Conservation (phyloP, 306 rosid species). For the Rosa chinensis region DNA sequence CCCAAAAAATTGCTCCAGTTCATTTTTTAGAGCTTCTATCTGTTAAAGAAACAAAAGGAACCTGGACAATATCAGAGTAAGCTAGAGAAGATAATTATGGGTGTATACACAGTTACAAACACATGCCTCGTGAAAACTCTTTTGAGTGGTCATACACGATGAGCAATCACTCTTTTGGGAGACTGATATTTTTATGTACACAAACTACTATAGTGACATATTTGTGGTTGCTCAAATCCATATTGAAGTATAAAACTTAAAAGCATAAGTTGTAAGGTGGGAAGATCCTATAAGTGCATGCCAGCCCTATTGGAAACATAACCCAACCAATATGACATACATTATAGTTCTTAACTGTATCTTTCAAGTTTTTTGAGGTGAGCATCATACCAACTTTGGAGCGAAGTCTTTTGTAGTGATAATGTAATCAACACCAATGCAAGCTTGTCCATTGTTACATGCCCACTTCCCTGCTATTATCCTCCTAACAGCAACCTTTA, state of each 20-base stretch:
- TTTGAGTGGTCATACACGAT: neutral
- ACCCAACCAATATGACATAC: neutral
- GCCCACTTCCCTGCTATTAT: conserved; percentile 85
- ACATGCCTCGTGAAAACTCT: neutral
- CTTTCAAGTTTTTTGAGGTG: neutral
- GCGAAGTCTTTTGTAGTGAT: conserved; percentile 76
- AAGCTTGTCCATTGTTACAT: conserved; percentile 78
- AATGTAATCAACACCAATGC: conserved; percentile 72
- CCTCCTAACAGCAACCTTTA: conserved; percentile 69
- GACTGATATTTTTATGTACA: neutral
- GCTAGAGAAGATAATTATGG: neutral
- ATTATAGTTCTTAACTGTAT: neutral
- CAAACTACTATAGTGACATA: neutral
- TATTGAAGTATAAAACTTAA: neutral
- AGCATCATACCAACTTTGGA: conserved; percentile 56
- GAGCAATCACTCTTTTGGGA: neutral
- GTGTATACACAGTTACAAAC: neutral
- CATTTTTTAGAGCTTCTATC: conserved; percentile 55
- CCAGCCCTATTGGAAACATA: neutral
- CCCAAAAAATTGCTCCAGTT: conserved; percentile 58
- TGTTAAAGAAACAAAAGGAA: conserved; percentile 24
- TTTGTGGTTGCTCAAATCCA: neutral
- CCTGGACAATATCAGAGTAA: neutral
- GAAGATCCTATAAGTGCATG: neutral
- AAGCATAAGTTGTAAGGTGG: neutral